Conservation (phyloP, 106 monocot species). For the Apostasia ramifera region DNA sequence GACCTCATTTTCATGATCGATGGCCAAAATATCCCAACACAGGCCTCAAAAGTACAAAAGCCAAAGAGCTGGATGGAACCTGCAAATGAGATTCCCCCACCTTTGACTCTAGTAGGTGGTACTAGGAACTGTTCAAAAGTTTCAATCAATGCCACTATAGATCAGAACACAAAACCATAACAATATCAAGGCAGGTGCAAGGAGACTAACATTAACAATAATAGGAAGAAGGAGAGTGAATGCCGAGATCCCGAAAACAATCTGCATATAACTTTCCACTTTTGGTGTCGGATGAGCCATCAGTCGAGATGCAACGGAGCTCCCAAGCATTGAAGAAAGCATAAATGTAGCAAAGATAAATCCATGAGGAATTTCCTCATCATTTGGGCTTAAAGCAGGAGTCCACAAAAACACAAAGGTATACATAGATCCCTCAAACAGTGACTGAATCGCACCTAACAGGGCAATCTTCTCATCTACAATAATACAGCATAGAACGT, state of each 20-base stretch:
- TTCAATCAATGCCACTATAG: background rate
- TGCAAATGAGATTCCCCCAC: conserved; percentile 58
- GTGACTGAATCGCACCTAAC: conserved; percentile 94
- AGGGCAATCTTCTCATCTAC: conserved; percentile 98
- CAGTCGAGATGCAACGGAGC: conserved; percentile 82
- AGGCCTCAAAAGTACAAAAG: conserved; percentile 90
- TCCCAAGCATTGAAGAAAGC: conserved; percentile 97
- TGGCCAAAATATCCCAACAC: conserved; percentile 96
- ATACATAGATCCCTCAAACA: conserved; percentile 98
- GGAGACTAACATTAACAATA: conserved; percentile 51
- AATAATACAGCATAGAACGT: background rate
- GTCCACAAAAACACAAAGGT: conserved; percentile 98
- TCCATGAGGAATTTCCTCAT: conserved; percentile 91
- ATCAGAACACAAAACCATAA: background rate
- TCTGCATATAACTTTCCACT: conserved; percentile 98
- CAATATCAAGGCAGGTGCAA: background rate
- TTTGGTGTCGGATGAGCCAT: conserved; percentile 61
- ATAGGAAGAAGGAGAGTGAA: conserved; percentile 82
- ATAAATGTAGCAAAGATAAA: conserved; percentile 99
- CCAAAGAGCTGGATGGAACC: conserved; percentile 82
- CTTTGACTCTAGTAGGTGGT: conserved; percentile 39
- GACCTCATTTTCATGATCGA: conserved; percentile 99
- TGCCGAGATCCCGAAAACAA: conserved; percentile 68
- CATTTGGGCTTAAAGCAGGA: conserved; percentile 94
- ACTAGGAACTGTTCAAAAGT: conserved; percentile 47